Evolutionary conservation across 1,284 basidiomycete species (phyloP), one percentile per base, ranked within the genome.

Genomic region (Wallemia mellicola): DNA sequence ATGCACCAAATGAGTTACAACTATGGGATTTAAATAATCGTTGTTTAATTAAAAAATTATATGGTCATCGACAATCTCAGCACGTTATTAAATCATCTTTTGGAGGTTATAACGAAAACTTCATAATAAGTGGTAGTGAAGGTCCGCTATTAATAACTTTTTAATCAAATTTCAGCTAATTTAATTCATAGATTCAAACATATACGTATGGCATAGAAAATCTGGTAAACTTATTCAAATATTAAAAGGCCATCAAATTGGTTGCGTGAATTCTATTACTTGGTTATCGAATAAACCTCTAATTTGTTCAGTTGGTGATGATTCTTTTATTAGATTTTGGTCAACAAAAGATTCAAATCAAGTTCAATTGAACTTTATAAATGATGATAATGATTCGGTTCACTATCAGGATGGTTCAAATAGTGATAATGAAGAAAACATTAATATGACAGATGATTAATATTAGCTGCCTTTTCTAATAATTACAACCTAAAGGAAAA

Each of bases 121-220:
- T 94, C 67, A 77, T 98, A 58, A 76, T 89, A 60, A 91, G 85
- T 65, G 94, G 94, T 27, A 91, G 86, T 68, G 91, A 96, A 79
- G 88, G 89, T 85, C 64, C 63, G 76, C n/a, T n/a, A n/a, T 71
- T 33, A 58, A 58, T 7, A 11, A 19, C n/a, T 38, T 60, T 58
- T 27, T 54, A 54, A 57, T 38, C 59, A 15, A 58, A 63, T 60
- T n/a, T 19, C 19, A 32, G 54, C 33, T 58, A 54, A 48, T 32
- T 7, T 61, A 57, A n/a, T 27, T 58, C 61, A 60, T 67, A 88
- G 85, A 94, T 72, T 79, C 80, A 54, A 83, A 83, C 63, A 81
- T 95, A 58, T 95, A 95, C 71, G 78, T 96, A 24, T 99, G 92
- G 89, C 86, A 96, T 69, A 81, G 83, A 59, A 82, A 86, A 64